Base-by-base conservation (phyloP, 2,329 filamentous ascomycete species). In the Dactylellina parvicollis region DNA sequence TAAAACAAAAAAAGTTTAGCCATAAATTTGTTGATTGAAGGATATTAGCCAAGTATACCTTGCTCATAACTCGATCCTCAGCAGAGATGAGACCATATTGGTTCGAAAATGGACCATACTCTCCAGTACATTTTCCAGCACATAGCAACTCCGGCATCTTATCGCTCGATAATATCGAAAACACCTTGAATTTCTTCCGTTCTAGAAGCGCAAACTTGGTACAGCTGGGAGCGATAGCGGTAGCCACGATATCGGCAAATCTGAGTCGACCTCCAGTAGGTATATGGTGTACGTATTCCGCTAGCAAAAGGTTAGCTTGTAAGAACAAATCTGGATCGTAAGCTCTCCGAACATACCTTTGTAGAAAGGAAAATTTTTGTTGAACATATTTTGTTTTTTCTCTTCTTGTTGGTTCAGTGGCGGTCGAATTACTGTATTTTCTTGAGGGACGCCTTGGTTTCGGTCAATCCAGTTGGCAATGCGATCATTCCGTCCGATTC, bases 221-320 rank as follows among this genome's bases (percentile, higher is more conserved):
- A 46, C 70, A 74, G n/a, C 64, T 74, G 2, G 70, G 70, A 10
- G 70, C 32, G 30, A 74, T 74, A 4, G 61, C 59, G 0, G 70
- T 74, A 8, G 70, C 62, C 12, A 74, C 70, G 16, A 74, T 74
- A 56, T 67, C 62, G n/a, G 62, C 56, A 38, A 69, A 74, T 22
- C 70, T 61, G 28, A 67, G 16, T 5, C 61, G 47, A 16, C 62
- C 57, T 8, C 62, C 70, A 18, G 62, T 74, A 2, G 61, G 62
- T 20, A 74, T 74, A 20, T 74, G 70, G 62, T 74, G 70, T 8
- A 74, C 70, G 38, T 74, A 74, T 52, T 74, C 70, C 4, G 70
- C 70, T 74, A 57, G n/a, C 32, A n/a, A 38, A 2, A 22, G 18
- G 18, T 67, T 74, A 69, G 50, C 32, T n/a, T n/a, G 26, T 49